Evolutionary conservation across 1,284 basidiomycete genomes (phyloP).

Genomic region (Mycosarcoma maydis): DNA sequence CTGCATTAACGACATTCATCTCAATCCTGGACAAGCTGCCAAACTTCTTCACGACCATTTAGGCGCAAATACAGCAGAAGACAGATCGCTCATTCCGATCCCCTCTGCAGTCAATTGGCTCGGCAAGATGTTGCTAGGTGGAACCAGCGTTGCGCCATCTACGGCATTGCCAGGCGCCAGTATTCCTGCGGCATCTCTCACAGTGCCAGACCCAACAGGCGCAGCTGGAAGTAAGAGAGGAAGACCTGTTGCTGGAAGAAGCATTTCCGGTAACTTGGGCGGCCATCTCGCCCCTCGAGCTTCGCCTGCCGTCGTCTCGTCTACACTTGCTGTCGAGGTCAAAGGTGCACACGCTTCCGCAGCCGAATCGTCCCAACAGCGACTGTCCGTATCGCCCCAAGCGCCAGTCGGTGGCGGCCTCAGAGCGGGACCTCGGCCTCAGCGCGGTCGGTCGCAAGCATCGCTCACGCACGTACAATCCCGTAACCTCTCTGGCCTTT

Average conservation of each 20-base stretch:
- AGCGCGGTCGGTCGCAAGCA: conserved; percentile 32
- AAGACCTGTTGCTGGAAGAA: conserved; percentile 19
- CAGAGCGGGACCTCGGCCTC: conserved; percentile 36
- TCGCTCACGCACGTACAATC: conserved; percentile 51
- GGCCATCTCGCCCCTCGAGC: conserved; percentile 43
- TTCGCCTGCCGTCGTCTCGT: conserved; percentile 49
- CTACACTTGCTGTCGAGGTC: conserved; percentile 55
- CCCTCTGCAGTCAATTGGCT: conserved; percentile 54
- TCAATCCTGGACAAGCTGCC: conserved; percentile 79
- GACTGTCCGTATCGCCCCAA: conserved; percentile 17
- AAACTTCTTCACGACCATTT: conserved; percentile 62
- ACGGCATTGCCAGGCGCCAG: conserved; percentile 12
- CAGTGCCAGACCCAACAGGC: conserved; percentile 17
- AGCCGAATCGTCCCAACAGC: conserved; percentile 18
- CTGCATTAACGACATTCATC: conserved; percentile 86
- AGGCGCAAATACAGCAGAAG: conserved; percentile 42
- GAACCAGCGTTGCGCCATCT: conserved; percentile 14
- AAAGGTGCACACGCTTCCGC: conserved; percentile 50
- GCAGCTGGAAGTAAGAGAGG: conserved; percentile 6
- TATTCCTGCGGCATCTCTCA: conserved; percentile 1
- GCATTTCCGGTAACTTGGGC: conserved; percentile 26
- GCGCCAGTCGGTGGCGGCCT: conserved; percentile 16
- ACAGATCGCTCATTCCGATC: conserved; percentile 42
- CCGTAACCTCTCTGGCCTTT: conserved; percentile 51
- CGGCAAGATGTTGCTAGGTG: conserved; percentile 49